These are phyloP conservation scores for Hanseniaspora uvarum DNA, from an alignment of 1,139 yeast genomes.

Conservation along the genomic window DNA sequence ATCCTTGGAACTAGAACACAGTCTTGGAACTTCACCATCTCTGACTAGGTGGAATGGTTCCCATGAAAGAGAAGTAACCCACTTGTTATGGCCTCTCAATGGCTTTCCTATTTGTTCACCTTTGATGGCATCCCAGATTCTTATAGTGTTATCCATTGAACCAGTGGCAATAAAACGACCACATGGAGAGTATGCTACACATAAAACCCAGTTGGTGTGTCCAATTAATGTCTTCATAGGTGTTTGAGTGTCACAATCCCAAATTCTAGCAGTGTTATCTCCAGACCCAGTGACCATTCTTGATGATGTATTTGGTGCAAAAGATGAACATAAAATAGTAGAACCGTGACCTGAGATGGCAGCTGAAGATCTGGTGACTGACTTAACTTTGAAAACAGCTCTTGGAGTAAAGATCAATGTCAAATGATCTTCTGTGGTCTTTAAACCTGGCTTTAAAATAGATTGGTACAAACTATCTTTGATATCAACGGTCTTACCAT, in stretches of 20 bases:
- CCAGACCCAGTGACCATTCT: constrained; percentile 95
- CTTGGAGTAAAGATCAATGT: constrained; percentile 88
- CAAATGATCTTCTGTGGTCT: constrained; percentile 85
- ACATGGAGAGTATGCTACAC: constrained; percentile 90
- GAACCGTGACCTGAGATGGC: constrained; percentile 95
- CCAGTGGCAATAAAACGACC: constrained; percentile 91
- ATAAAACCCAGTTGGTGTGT: constrained; percentile 86
- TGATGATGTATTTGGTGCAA: constrained; percentile 82
- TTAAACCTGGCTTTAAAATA: constrained; percentile 72
- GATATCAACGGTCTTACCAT: constrained; percentile 53
- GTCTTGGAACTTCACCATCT: constrained; percentile 55
- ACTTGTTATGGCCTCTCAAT: constrained; percentile 70
- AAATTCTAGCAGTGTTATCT: constrained; percentile 89
- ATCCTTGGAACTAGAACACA: constrained; percentile 86
- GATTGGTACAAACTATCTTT: constrained; percentile 66
- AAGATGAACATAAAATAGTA: constrained; percentile 80
- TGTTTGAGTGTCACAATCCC: constrained; percentile 96
- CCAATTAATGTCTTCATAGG: constrained; percentile 73
- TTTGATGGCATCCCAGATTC: constrained; percentile 73
- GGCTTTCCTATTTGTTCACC: constrained; percentile 72
- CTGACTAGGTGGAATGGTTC: constrained; percentile 80
- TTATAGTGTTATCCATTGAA: constrained; percentile 80
- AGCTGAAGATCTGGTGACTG: constrained; percentile 83
- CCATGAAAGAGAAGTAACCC: constrained; percentile 87
- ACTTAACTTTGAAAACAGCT: constrained; percentile 85